These are phyloP conservation scores for Leucogyrophana mollusca DNA, from an alignment of 768 basidiomycete species.

Conservation along the genomic window DNA sequence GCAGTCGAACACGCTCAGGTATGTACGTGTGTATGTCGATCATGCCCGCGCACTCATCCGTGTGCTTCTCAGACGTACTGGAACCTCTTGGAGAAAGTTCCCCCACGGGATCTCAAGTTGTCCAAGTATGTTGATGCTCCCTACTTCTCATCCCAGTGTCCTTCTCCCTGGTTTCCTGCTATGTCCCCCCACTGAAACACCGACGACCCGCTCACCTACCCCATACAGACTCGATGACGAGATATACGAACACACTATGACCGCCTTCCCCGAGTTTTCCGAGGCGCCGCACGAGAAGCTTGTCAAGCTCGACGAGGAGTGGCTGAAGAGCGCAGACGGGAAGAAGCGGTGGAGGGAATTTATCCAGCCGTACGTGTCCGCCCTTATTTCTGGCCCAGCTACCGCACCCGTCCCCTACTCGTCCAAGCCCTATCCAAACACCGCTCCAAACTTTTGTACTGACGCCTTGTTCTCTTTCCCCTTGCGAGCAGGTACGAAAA, in stretches of 20 bases:
- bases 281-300: slow-evolving; percentile 47
- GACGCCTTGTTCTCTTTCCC: not conserved
- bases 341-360: slow-evolving; percentile 93
- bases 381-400: not conserved
- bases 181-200: not conserved
- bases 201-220: slow-evolving; percentile 1
- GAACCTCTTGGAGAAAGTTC: slow-evolving; percentile 83
- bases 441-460: not conserved
- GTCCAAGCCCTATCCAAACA: too few species aligned
- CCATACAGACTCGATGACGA: slow-evolving; percentile 80
- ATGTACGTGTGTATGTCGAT: slow-evolving; percentile 15
- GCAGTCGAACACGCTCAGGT: slow-evolving; percentile 97
- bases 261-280: slow-evolving; percentile 78
- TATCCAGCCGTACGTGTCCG: slow-evolving; percentile 67
- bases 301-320: slow-evolving; percentile 76
- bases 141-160: slow-evolving; percentile 2
- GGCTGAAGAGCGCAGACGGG: slow-evolving; percentile 85
- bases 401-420: too few species aligned
- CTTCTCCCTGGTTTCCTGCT: too few species aligned
- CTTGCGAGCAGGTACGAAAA: slow-evolving; percentile 69
- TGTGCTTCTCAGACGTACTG: slow-evolving; percentile 74
- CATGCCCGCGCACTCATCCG: too few species aligned
- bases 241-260: slow-evolving; percentile 75
- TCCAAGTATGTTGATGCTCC: slow-evolving; percentile 60
- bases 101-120: slow-evolving; percentile 72